These are phyloP conservation scores for Laguncularia racemosa DNA, from an alignment of 345 rosid species.

Conservation along the genomic window DNA sequence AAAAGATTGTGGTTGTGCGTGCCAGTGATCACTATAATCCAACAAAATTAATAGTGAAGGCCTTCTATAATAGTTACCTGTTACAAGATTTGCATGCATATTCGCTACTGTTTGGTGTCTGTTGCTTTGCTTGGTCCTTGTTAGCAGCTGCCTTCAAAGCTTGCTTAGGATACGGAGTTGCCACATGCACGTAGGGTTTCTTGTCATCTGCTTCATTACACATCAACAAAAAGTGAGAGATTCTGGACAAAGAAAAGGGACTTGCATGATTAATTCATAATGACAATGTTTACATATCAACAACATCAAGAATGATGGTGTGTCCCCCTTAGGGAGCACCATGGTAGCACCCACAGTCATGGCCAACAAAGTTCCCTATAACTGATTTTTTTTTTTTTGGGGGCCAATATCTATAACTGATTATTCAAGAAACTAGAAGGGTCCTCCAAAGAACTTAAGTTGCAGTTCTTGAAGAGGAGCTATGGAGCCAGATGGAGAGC, in stretches of 20 bases:
- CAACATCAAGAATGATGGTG: neutral
- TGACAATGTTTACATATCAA: neutral
- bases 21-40: neutral
- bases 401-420: too few relatives aligned
- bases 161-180: constrained; percentile 82
- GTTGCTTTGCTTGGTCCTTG: constrained; percentile 36
- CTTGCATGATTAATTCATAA: too few relatives aligned
- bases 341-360: too few relatives aligned
- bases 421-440: too few relatives aligned
- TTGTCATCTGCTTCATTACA: constrained; percentile 32
- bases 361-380: too few relatives aligned
- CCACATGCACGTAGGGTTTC: constrained; percentile 43
- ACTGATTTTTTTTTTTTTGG: too few relatives aligned
- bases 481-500: too few relatives aligned
- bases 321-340: neutral
- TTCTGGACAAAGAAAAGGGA: neutral
- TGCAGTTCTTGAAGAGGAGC: too few relatives aligned
- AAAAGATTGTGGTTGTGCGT: neutral
- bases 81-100: constrained; percentile 54
- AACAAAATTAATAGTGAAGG: neutral
- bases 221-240: neutral
- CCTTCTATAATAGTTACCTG: constrained; percentile 21
- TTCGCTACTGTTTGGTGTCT: constrained; percentile 34
- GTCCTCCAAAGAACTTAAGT: too few relatives aligned
- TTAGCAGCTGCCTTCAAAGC: constrained; percentile 32